Evolutionary conservation across 177 flowering plant genomes (phyloP).

Genomic region (Vitis hybrid): DNA sequence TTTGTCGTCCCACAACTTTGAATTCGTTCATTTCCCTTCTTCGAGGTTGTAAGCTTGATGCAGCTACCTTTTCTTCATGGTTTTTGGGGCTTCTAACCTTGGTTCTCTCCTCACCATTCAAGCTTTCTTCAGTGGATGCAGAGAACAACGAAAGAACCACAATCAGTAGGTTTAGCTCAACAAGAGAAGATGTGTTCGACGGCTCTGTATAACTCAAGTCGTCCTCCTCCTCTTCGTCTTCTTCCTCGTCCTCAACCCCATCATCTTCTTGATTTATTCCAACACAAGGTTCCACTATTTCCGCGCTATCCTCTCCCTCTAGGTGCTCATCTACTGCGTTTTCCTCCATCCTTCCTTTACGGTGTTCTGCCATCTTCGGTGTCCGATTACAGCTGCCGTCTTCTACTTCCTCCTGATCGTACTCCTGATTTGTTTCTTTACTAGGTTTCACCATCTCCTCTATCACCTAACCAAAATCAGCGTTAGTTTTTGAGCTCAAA

Average conservation of each 20-base stretch:
- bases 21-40: conserved; percentile 2
- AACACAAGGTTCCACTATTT: neutral
- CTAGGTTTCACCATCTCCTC: too few relatives aligned
- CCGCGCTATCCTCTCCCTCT: too few relatives aligned
- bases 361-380: too few relatives aligned
- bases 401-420: too few relatives aligned
- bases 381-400: too few relatives aligned
- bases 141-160: conserved; percentile 17
- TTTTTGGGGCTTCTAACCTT: neutral
- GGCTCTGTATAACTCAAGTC: neutral
- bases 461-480: too few relatives aligned
- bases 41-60: neutral
- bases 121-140: conserved; percentile 4
- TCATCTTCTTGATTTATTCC: neutral
- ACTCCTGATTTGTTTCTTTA: too few relatives aligned
- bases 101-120: neutral
- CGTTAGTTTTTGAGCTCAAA: too few relatives aligned
- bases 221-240: neutral
- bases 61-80: neutral
- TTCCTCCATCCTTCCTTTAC: too few relatives aligned
- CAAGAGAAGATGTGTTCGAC: neutral
- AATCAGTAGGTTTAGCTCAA: conserved; percentile 17
- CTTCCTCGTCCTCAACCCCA: neutral
- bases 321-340: too few relatives aligned
- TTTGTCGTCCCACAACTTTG: conserved; percentile 8